Evolutionary conservation across 495 filamentous ascomycete genomes (phyloP), one percentile per base, ranked within the genome.

Genomic region (Aspergillus cavernicola): DNA sequence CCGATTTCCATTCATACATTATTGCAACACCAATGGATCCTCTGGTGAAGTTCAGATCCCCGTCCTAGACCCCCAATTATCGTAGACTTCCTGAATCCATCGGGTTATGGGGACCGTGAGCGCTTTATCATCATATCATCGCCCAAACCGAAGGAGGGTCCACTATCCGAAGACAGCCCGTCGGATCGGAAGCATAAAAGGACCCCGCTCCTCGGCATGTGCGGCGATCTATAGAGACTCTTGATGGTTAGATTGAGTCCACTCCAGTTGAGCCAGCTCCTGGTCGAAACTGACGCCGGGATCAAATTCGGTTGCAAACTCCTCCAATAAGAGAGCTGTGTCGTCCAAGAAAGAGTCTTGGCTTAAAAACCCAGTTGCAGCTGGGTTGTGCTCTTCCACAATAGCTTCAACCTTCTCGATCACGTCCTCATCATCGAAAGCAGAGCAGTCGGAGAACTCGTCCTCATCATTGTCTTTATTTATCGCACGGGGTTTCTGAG

Each of bases 361-460:
- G 40, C 37, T 40, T 28, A 41, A 9, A 20, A 35, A 47, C 22
- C 13, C 31, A 11, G 40, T 37, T 6, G 24, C 8, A 24, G 22
- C 41, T 18, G n/a, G n/a, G n/a, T n/a, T n/a, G n/a, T 28, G 41
- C 10, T 29, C 50, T 1, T 44, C 32, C 51, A 43, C 51, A 35
- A 52, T 47, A 23, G 55, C 54, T 11, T 10, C 31, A 33, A 10
- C 11, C 37, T 61, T 45, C 51, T 63, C 60, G 24, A 72, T 49
- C 28, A 70, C 56, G 4, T 71, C 64, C 52, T 64, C 65, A 36
- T 74, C 63, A 50, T 71, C 44, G 46, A 74, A 74, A 24, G 59
- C 63, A 12, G 71, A 74, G 44, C 68, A 74, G 32, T 72, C 69
- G 2, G 71, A 71, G 50, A 74, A 74, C 38, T 74, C 69, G 40